Evolutionary conservation across 345 rosid species (phyloP).

Genomic region (Pistacia integerrima): DNA sequence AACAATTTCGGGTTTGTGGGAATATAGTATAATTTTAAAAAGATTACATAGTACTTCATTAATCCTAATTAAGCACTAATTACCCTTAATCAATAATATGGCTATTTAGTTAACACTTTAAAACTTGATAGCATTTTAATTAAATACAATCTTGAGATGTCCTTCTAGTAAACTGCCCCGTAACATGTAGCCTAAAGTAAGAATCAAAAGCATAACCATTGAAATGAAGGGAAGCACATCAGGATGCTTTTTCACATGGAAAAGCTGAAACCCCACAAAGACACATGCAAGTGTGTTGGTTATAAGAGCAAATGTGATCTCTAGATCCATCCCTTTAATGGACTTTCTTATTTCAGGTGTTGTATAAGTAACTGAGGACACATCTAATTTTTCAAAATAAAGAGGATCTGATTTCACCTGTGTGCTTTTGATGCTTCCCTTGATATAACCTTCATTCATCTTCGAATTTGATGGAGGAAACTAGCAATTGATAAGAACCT

Average conservation of each 20-base stretch:
- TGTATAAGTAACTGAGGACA: constrained; percentile 28
- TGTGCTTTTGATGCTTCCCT: constrained; percentile 50
- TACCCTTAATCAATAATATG: too few relatives aligned
- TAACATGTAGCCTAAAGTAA: constrained; percentile 41
- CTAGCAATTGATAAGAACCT: constrained; percentile 34
- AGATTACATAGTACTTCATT: too few relatives aligned
- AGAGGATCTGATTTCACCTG: constrained; percentile 33
- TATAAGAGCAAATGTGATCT: constrained; percentile 41
- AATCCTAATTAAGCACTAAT: too few relatives aligned
- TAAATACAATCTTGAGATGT: too few relatives aligned
- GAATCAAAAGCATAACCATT: constrained; percentile 47
- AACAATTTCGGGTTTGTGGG: too few relatives aligned
- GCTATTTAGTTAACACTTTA: too few relatives aligned
- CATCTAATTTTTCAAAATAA: constrained; percentile 28
- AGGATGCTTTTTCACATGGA: constrained; percentile 39
- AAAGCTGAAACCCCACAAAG: constrained; percentile 39
- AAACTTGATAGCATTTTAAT: too few relatives aligned
- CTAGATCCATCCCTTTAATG: constrained; percentile 49
- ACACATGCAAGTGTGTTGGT: constrained; percentile 44
- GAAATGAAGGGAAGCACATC: constrained; percentile 43
- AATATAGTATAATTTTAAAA: too few relatives aligned
- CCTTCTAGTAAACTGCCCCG: too few relatives aligned
- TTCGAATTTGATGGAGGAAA: constrained; percentile 43
- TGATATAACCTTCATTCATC: constrained; percentile 21
- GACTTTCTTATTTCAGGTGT: constrained; percentile 11